phyloP scores from a whole-genome alignment of 192 early-diverging fungal genomes.

The Backusella morwellensis region DNA sequence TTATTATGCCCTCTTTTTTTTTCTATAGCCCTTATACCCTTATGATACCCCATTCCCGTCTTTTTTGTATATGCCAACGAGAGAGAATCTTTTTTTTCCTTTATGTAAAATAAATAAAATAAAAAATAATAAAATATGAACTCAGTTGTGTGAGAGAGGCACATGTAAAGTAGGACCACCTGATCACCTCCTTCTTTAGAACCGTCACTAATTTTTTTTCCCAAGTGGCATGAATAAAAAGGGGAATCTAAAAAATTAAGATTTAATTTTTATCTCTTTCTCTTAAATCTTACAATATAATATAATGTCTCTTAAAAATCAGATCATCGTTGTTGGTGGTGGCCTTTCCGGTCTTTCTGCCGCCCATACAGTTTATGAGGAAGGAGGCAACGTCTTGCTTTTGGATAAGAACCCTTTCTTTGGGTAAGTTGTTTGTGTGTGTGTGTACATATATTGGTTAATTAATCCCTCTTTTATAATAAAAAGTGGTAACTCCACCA shows the following conservation, averaged over 20 bases:
- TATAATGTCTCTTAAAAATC: conserved; percentile 45
- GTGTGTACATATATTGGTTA: not conserved
- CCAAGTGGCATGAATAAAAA: conserved; percentile 17
- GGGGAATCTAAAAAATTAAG: conserved; percentile 1
- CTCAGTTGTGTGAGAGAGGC: conserved; percentile 11
- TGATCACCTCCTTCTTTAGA: not conserved
- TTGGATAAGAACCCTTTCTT: conserved; percentile 89
- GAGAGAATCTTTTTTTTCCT: conserved; percentile 7
- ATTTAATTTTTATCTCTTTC: not conserved
- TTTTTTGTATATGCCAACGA: conserved; percentile 7
- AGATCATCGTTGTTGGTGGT: conserved; percentile 84
- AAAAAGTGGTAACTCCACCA: conserved; percentile 87
- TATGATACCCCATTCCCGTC: not conserved
- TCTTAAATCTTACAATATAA: conserved; percentile 8
- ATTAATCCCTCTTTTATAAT: not conserved
- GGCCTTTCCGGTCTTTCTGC: conserved; percentile 88
- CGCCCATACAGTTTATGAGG: conserved; percentile 82
- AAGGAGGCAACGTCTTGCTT: conserved; percentile 80
- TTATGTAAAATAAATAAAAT: conserved; percentile 7
- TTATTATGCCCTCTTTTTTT: not conserved
- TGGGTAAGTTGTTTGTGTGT: conserved; percentile 42
- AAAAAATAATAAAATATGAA: not conserved
- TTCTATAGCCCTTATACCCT: not conserved
- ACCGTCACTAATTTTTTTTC: conserved; percentile 6
- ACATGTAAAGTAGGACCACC: conserved; percentile 10